A percentile compares a stretch with the other conserved stretches of the same genome.
Conservation (phyloP, 495 filamentous ascomycete genomes). For the Neurospora pannonica region DNA sequence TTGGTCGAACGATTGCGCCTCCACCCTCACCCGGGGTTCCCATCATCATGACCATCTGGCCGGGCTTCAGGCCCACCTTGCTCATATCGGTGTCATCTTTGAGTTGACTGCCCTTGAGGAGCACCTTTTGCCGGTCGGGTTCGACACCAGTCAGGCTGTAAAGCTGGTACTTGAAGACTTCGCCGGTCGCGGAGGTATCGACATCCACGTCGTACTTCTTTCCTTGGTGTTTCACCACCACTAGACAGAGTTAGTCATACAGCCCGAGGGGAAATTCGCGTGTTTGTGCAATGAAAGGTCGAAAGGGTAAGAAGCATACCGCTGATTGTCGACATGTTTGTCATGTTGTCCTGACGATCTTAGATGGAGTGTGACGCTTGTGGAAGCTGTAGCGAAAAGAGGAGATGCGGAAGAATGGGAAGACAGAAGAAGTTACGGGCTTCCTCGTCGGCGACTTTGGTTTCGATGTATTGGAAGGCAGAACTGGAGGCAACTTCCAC, state of each 20-base stretch:
- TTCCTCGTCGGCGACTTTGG: background rate
- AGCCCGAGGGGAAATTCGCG: background rate
- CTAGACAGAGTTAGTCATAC: constrained; percentile 35
- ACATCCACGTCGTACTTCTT: constrained; percentile 91
- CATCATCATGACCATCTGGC: constrained; percentile 93
- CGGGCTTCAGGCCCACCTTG: constrained; percentile 72
- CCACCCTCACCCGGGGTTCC: constrained; percentile 67
- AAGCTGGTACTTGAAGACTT: constrained; percentile 90
- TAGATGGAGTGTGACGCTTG: background rate
- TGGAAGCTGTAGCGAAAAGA: background rate
- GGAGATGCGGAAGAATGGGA: background rate
- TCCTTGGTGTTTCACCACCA: constrained; percentile 88
- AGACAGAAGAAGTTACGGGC: background rate
- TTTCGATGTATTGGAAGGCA: background rate
- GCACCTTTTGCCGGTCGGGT: constrained; percentile 89
- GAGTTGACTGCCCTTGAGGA: constrained; percentile 86
- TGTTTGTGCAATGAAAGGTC: background rate
- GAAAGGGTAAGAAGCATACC: constrained; percentile 9
- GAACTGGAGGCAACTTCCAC: background rate
- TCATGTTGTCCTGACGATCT: background rate
- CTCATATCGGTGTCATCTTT: constrained; percentile 90
- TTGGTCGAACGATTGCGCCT: constrained; percentile 58
- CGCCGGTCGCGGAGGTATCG: constrained; percentile 73
- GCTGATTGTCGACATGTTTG: constrained; percentile 19
- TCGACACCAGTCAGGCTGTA: constrained; percentile 94